These are phyloP conservation scores for Leccinum variabile DNA, from an alignment of 1,284 basidiomycete species.

Conservation along the genomic window DNA sequence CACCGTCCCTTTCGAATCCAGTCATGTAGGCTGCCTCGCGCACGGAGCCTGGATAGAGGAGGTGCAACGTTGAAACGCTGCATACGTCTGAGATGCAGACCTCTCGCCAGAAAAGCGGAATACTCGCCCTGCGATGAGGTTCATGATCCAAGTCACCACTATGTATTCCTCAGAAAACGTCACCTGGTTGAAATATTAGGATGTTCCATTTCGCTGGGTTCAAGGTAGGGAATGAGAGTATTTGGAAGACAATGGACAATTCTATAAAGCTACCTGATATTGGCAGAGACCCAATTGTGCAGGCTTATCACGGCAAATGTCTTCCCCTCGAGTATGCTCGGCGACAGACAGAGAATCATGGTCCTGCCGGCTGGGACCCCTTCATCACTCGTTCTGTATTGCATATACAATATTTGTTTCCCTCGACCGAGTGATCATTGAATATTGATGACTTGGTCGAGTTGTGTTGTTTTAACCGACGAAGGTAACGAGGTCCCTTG, in stretches of 20 bases:
- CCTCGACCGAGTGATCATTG: neutral
- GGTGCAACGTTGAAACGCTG: neutral
- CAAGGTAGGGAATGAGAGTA: neutral
- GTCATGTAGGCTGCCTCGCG: conserved; percentile 76
- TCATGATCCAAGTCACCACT: neutral
- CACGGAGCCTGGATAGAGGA: conserved; percentile 35
- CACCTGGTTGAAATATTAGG: conserved; percentile 37
- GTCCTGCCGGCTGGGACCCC: neutral
- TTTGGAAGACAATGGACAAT: neutral
- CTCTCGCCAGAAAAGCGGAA: conserved; percentile 52
- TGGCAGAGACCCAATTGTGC: no score
- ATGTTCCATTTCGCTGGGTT: conserved; percentile 47
- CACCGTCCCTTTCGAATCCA: conserved; percentile 59
- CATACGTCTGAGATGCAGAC: neutral
- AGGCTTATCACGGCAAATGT: no score
- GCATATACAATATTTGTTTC: neutral
- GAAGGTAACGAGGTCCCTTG: neutral
- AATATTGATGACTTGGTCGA: neutral
- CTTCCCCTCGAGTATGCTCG: no score
- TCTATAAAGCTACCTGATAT: conserved; percentile 45
- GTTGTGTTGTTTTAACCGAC: neutral
- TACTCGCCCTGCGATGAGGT: conserved; percentile 55
- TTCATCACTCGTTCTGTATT: neutral
- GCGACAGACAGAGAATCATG: no score
- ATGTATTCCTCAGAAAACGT: neutral